Conservation (phyloP, 768 basidiomycete species). For the Boletus rubescentipes region DNA sequence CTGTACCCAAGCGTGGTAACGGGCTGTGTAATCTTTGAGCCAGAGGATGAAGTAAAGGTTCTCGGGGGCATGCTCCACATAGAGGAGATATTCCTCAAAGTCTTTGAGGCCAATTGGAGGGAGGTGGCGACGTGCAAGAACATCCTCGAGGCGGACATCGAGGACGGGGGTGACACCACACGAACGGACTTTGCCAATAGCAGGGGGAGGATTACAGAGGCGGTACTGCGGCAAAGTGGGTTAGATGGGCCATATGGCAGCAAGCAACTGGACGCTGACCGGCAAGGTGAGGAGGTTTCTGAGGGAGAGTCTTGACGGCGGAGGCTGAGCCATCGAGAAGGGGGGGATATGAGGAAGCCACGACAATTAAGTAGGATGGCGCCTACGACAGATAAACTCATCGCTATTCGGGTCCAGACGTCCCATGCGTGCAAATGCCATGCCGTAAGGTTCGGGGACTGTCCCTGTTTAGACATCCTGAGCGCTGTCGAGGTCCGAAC, state of each 20-base stretch:
- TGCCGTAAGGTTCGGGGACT: slow-evolving; percentile 9
- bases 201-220: slow-evolving; percentile 67
- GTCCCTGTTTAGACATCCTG: not conserved
- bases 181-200: slow-evolving; percentile 66
- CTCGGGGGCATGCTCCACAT: slow-evolving; percentile 73
- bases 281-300: slow-evolving; percentile 40
- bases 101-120: slow-evolving; percentile 79
- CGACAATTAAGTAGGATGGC: not conserved
- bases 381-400: slow-evolving; percentile 10
- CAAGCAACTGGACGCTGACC: slow-evolving; percentile 22
- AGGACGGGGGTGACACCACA: slow-evolving; percentile 67
- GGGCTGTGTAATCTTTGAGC: slow-evolving; percentile 68
- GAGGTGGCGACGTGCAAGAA: slow-evolving; percentile 72
- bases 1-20: slow-evolving; percentile 43
- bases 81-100: slow-evolving; percentile 78
- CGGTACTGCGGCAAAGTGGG: slow-evolving; percentile 33
- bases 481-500: slow-evolving; percentile 16
- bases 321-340: slow-evolving; percentile 28
- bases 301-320: slow-evolving; percentile 31
- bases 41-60: slow-evolving; percentile 86
- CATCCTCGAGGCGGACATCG: slow-evolving; percentile 68
- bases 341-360: not conserved
- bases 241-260: not conserved
- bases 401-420: slow-evolving; percentile 2
- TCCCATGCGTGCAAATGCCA: not conserved